Percentiles rank a stretch among this genome's conserved stretches.
Evolutionary conservation across 2,329 filamentous ascomycete genomes (phyloP).

Genomic region (Akanthomyces lecanii): DNA sequence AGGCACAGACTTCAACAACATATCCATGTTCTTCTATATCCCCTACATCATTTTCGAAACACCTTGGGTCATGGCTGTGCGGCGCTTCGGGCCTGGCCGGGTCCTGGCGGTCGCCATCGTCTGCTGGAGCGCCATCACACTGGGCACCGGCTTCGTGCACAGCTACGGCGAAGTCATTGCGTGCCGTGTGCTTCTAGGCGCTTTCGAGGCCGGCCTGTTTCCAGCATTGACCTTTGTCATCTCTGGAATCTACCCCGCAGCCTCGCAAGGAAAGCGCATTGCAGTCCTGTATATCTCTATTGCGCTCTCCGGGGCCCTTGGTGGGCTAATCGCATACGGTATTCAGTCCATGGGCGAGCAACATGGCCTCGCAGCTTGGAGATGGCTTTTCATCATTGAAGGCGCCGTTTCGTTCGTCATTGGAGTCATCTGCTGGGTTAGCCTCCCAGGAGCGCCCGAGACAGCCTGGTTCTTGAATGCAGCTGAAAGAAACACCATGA

Average conservation of each 20-base stretch:
- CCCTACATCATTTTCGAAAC: slow-evolving; percentile 32
- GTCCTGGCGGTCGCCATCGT: slow-evolving; percentile 30
- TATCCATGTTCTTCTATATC: slow-evolving; percentile 29
- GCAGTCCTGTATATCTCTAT: slow-evolving; percentile 30
- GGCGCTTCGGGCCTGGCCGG: slow-evolving; percentile 25
- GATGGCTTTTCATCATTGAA: slow-evolving; percentile 48
- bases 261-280: slow-evolving; percentile 31
- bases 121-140: slow-evolving; percentile 30
- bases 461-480: slow-evolving; percentile 41
- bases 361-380: slow-evolving; percentile 44
- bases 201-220: slow-evolving; percentile 34
- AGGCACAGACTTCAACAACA: slow-evolving; percentile 29
- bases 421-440: slow-evolving; percentile 31
- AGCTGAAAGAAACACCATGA: slow-evolving; percentile 34
- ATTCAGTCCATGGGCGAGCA: slow-evolving; percentile 40
- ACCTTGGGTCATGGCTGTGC: slow-evolving; percentile 30
- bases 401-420: slow-evolving; percentile 33
- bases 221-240: slow-evolving; percentile 32
- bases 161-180: slow-evolving; percentile 27
- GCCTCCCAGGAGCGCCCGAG: slow-evolving; percentile 43
- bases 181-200: slow-evolving; percentile 29
- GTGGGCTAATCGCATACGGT: slow-evolving; percentile 28
- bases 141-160: slow-evolving; percentile 30
- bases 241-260: slow-evolving; percentile 31
- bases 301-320: slow-evolving; percentile 28